Evolutionary conservation across 306 rosid genomes (phyloP), one percentile per base, ranked within the genome.

Genomic region (Leucaena leucocephala): DNA sequence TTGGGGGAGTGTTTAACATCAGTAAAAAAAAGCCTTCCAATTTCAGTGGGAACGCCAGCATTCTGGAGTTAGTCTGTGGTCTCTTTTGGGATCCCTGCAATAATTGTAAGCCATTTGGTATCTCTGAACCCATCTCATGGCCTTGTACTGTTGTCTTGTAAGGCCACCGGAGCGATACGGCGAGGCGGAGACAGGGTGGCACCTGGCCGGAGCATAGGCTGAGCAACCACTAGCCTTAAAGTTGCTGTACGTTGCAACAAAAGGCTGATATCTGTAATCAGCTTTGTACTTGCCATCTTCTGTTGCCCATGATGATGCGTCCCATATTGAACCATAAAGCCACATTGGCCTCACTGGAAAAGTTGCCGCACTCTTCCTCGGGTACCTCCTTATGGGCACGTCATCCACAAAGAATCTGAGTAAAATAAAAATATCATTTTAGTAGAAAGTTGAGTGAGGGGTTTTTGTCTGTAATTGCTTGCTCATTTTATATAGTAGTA

Each of bases 261-360:
- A 95, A 58, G 99, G 99, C 82, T 95, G 98, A 71, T 91, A 95
- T 64, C 49, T 93, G 40, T 95, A 95, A 84, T 95, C 97, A 35
- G 97, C 99, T 87, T 89, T 95, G 90, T 95, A 95, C 78, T 91
- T 95, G 5, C 99, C 99, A 87, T 95, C 97, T 80, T 95, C 99
- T 2, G 99, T 95, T 19, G 99, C 99, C 99, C 99, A 95, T n/a
- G 99, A 91, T 58, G 99, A 95, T 6, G 99, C 99, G 81, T 95
- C 99, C 99, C 99, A 95, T 72, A 95, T 95, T 80, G 99, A 95
- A 33, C 99, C 99, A 78, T 95, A 95, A 0, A 93, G 75, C 99
- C 99, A 95, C 98, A 95, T 93, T 91, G 99, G 99, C 82, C 97
- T 91, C 4, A 87, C 59, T 1, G 99, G 99, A 83, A 92, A 95